These are phyloP conservation scores for Serendipita sp. DNA, from an alignment of 768 basidiomycete species.

Conservation along the genomic window DNA sequence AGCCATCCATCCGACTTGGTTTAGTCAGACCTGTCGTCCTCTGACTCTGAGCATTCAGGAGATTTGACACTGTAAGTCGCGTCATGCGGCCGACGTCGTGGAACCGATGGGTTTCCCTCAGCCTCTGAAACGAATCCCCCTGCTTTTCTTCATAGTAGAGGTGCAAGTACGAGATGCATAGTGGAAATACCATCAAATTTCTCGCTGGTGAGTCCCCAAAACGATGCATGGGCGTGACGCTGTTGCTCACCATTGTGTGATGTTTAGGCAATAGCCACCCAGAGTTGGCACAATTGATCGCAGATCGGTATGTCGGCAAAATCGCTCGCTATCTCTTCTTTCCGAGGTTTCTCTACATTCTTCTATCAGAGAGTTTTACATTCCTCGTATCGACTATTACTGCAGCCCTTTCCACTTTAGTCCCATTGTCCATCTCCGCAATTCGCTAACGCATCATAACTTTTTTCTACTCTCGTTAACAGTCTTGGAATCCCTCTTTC, in stretches of 20 bases:
- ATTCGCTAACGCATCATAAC: constrained; percentile 22
- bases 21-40: background rate
- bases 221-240: background rate
- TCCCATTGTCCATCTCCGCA: constrained; percentile 19
- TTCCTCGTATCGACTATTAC: background rate
- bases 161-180: constrained; percentile 12
- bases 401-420: constrained; percentile 19
- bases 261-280: constrained; percentile 90
- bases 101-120: background rate
- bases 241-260: background rate
- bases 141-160: background rate
- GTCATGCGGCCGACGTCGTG: background rate
- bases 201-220: constrained; percentile 13
- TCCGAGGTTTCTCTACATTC: no score
- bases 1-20: no score
- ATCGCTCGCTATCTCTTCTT: no score
- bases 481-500: constrained; percentile 84
- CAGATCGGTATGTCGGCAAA: constrained; percentile 83
- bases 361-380: no score
- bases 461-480: constrained; percentile 20
- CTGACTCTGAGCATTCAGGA: background rate
- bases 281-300: constrained; percentile 88
- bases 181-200: constrained; percentile 19
- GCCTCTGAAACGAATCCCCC: background rate
- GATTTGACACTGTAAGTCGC: background rate